phyloP scores from a whole-genome alignment of 257 asterid species.

The Solanum rostratum region DNA sequence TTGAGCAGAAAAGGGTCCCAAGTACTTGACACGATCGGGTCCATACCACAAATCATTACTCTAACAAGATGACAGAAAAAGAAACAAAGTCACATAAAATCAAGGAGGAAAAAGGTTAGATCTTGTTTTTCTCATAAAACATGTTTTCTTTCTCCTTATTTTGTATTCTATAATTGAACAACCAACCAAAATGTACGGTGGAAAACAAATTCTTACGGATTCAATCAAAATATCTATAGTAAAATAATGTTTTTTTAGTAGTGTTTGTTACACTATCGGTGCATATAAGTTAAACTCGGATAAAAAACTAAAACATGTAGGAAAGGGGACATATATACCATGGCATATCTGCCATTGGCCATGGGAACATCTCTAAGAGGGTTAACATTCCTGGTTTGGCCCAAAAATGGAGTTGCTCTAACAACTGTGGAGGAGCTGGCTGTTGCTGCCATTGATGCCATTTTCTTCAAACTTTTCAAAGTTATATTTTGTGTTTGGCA shows the following conservation, averaged over 20 bases:
- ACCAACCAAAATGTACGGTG: too few relatives aligned
- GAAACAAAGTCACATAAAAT: neutral
- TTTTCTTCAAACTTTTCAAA: neutral
- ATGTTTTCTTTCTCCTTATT: too few relatives aligned
- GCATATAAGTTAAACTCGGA: neutral
- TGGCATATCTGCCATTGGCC: slow-evolving; percentile 46
- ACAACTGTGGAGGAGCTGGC: slow-evolving; percentile 52
- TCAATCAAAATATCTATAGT: too few relatives aligned
- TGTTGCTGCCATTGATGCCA: slow-evolving; percentile 56
- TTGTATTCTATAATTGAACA: too few relatives aligned
- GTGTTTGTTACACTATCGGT: too few relatives aligned
- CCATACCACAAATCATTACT: slow-evolving; percentile 10
- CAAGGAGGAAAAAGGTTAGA: neutral
- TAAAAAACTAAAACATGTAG: neutral
- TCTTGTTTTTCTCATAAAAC: neutral
- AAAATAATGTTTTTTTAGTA: too few relatives aligned
- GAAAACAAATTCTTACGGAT: too few relatives aligned
- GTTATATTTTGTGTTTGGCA: neutral
- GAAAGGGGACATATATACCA: slow-evolving; percentile 21
- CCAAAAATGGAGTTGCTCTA: slow-evolving; percentile 67
- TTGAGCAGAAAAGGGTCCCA: slow-evolving; percentile 22
- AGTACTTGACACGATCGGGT: slow-evolving; percentile 21
- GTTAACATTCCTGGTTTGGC: slow-evolving; percentile 44
- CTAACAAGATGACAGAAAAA: neutral
- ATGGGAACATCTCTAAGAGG: slow-evolving; percentile 56